Evolutionary conservation across 345 rosid species (phyloP).

Genomic region (Euphorbia tirucalli): DNA sequence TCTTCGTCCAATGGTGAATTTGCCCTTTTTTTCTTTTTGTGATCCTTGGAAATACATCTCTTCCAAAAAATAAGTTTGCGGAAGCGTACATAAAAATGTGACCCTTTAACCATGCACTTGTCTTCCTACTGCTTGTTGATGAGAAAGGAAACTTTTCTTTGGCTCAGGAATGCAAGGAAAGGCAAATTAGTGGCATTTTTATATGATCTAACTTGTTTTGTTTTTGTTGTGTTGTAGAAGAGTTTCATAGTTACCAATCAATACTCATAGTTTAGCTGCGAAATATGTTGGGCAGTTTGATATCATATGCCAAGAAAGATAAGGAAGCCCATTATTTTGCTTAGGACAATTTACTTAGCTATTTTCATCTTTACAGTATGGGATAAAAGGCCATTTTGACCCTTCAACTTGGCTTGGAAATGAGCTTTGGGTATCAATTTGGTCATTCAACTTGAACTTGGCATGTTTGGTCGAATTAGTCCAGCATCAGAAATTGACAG

Average conservation of each 20-base stretch:
- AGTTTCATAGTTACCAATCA: background rate
- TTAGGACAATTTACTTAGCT: background rate
- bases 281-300: background rate
- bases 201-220: background rate
- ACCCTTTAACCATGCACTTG: background rate
- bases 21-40: background rate
- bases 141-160: background rate
- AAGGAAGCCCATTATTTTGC: background rate
- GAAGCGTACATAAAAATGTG: too few species aligned
- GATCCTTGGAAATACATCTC: background rate
- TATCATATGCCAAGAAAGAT: background rate
- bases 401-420: too few species aligned
- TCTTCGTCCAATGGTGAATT: background rate
- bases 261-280: background rate
- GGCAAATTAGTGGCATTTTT: background rate
- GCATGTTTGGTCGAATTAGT: too few species aligned
- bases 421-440: too few species aligned
- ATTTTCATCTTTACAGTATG: background rate
- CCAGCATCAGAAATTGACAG: too few species aligned
- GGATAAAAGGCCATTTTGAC: too few species aligned
- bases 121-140: background rate
- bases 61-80: background rate
- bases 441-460: too few species aligned
- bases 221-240: background rate
- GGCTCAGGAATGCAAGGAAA: background rate